Percentiles rank a stretch among this genome's conserved stretches.
These are phyloP conservation scores for Fusarium temperatum DNA, from an alignment of 2,329 filamentous ascomycete genomes.

Conservation along the genomic window DNA sequence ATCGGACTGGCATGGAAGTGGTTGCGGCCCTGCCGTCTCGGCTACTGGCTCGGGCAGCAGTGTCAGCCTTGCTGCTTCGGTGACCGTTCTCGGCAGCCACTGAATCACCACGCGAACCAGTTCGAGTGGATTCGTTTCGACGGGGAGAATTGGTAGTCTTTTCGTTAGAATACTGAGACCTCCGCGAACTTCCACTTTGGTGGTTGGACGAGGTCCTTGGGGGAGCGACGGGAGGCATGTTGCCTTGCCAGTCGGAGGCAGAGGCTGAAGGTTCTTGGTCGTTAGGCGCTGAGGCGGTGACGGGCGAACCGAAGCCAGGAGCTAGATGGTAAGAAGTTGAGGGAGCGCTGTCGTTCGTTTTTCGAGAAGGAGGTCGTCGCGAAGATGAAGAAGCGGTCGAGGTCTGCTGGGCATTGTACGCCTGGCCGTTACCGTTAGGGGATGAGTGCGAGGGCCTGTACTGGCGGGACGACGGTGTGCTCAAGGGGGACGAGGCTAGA, in stretches of 20 bases:
- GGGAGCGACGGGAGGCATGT: slow-evolving; percentile 76
- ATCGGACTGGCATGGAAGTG: slow-evolving; percentile 57
- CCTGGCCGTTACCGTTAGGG: slow-evolving; percentile 62
- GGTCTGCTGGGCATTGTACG: slow-evolving; percentile 64
- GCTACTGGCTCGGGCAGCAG: slow-evolving; percentile 50
- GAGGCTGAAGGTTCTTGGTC: slow-evolving; percentile 55
- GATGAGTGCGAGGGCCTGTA: slow-evolving; percentile 63
- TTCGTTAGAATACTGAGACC: slow-evolving; percentile 56
- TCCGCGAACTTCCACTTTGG: slow-evolving; percentile 54
- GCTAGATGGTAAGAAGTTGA: slow-evolving; percentile 48
- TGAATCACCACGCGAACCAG: slow-evolving; percentile 47
- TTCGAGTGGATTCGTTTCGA: slow-evolving; percentile 50
- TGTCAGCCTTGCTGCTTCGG: slow-evolving; percentile 50
- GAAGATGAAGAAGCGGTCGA: slow-evolving; percentile 61
- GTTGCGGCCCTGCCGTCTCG: slow-evolving; percentile 52
- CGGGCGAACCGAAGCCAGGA: slow-evolving; percentile 59
- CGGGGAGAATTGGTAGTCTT: slow-evolving; percentile 55
- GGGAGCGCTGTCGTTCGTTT: slow-evolving; percentile 61
- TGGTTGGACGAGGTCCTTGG: slow-evolving; percentile 82
- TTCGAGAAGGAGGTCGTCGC: slow-evolving; percentile 61
- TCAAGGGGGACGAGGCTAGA: slow-evolving; percentile 59
- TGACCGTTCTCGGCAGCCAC: slow-evolving; percentile 44
- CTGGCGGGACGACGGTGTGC: slow-evolving; percentile 59
- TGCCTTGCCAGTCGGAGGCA: slow-evolving; percentile 62
- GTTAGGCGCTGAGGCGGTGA: slow-evolving; percentile 51